Conservation (phyloP, 805 yeast species). For the Metschnikowia lachancei region DNA sequence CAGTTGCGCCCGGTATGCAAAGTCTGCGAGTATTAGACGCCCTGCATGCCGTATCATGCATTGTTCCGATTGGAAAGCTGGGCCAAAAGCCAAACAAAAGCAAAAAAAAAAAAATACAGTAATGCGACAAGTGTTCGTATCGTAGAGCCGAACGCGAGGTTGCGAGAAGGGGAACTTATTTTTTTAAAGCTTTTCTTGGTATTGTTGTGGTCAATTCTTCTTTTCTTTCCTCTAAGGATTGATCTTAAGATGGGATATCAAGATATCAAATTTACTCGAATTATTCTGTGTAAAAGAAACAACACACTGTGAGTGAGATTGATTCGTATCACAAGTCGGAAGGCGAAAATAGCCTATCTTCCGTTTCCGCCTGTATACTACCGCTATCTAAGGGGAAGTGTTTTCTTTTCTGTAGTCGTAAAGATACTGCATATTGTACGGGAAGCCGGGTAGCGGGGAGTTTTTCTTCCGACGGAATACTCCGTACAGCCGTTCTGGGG, state of each 20-base stretch:
- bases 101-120: not conserved
- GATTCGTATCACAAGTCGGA: too few relatives aligned
- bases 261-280: too few relatives aligned
- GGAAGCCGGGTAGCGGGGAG: conserved; percentile 4
- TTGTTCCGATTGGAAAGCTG: not conserved
- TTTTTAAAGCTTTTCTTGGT: not conserved
- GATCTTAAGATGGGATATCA: too few relatives aligned
- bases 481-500: not conserved
- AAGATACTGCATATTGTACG: conserved; percentile 4
- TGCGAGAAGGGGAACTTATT: too few relatives aligned
- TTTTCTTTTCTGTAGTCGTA: not conserved
- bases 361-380: too few relatives aligned
- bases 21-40: not conserved
- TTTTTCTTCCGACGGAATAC: too few relatives aligned
- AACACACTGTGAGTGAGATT: too few relatives aligned
- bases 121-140: not conserved
- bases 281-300: too few relatives aligned
- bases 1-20: not conserved
- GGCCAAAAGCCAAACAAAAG: conserved; percentile 8
- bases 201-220: not conserved
- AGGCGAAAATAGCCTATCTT: too few relatives aligned
- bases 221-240: not conserved
- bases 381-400: not conserved
- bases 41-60: conserved; percentile 1
- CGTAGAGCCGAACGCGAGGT: conserved; percentile 1